Conservation (phyloP, 1,284 basidiomycete species). For the Boletus smithii region DNA sequence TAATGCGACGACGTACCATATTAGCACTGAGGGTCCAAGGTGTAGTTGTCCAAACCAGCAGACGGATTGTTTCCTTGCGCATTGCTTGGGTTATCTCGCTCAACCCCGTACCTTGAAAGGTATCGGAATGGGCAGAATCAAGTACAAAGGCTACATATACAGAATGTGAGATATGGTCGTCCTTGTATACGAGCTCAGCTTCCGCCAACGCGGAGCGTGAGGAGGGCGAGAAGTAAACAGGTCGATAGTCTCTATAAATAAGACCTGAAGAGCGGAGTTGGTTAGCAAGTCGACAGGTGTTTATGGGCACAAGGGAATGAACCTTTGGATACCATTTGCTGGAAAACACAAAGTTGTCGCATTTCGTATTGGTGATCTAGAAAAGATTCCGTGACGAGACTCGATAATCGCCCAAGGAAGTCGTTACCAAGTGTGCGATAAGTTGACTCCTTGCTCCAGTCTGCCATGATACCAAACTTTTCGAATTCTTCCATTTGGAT, state of each 20-base stretch:
- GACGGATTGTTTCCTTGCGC: slow-evolving; percentile 37
- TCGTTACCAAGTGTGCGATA: slow-evolving; percentile 80
- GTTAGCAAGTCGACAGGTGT: background rate
- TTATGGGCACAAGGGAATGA: background rate
- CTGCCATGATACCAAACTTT: slow-evolving; percentile 88
- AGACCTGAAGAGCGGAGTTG: slow-evolving; percentile 46
- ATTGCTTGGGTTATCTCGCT: slow-evolving; percentile 21
- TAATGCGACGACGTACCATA: slow-evolving; percentile 56
- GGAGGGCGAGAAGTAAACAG: slow-evolving; percentile 95
- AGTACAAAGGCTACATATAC: slow-evolving; percentile 84
- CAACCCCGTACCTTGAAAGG: slow-evolving; percentile 13
- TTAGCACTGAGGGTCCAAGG: slow-evolving; percentile 97
- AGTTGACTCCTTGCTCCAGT: slow-evolving; percentile 77
- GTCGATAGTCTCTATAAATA: slow-evolving; percentile 84
- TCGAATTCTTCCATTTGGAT: slow-evolving; percentile 81
- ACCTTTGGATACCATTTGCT: slow-evolving; percentile 86
- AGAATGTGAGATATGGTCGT: slow-evolving; percentile 84
- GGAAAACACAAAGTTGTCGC: slow-evolving; percentile 84
- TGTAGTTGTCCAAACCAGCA: slow-evolving; percentile 98
- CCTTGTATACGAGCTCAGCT: slow-evolving; percentile 90
- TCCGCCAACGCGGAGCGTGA: slow-evolving; percentile 94
- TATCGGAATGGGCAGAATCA: slow-evolving; percentile 24
- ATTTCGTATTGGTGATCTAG: slow-evolving; percentile 86
- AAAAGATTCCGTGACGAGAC: background rate
- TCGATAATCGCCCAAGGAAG: background rate